Evolutionary conservation across 768 basidiomycete species (phyloP).

Genomic region (Dentipellis sp.): DNA sequence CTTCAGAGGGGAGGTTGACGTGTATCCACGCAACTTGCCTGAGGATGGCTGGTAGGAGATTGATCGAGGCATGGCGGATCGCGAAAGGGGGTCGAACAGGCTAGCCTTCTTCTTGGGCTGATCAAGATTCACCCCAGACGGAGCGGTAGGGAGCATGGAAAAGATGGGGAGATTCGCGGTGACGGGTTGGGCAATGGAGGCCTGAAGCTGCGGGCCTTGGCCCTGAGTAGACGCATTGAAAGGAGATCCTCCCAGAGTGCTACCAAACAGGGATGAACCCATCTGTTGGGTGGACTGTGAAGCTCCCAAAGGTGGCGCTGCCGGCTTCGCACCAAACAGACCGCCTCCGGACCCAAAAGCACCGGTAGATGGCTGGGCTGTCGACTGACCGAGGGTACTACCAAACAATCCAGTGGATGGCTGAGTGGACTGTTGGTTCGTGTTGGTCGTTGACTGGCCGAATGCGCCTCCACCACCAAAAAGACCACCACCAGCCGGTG

Average conservation of each 20-base stretch:
- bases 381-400: conserved; percentile 35
- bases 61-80: conserved; percentile 60
- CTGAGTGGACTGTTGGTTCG: conserved; percentile 10
- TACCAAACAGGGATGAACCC: conserved; percentile 24
- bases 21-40: conserved; percentile 67
- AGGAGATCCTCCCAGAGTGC: conserved; percentile 29
- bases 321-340: conserved; percentile 45
- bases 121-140: conserved; percentile 52
- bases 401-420: conserved; percentile 37
- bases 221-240: conserved; percentile 28
- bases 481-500: conserved; percentile 24
- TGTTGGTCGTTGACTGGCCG: conserved; percentile 31
- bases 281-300: conserved; percentile 31
- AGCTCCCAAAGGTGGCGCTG: conserved; percentile 37
- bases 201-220: conserved; percentile 50
- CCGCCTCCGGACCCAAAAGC: conserved; percentile 32
- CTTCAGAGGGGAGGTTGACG: conserved; percentile 29
- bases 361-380: conserved; percentile 28
- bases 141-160: conserved; percentile 65
- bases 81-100: conserved; percentile 70
- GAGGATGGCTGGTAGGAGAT: conserved; percentile 56
- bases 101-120: conserved; percentile 66
- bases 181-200: conserved; percentile 85
- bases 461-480: conserved; percentile 39
- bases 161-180: conserved; percentile 64